Percentiles rank a stretch among this genome's conserved stretches.
Evolutionary conservation across 371 early-diverging fungal species (phyloP).

Genomic region (Dichotomocladium elegans): DNA sequence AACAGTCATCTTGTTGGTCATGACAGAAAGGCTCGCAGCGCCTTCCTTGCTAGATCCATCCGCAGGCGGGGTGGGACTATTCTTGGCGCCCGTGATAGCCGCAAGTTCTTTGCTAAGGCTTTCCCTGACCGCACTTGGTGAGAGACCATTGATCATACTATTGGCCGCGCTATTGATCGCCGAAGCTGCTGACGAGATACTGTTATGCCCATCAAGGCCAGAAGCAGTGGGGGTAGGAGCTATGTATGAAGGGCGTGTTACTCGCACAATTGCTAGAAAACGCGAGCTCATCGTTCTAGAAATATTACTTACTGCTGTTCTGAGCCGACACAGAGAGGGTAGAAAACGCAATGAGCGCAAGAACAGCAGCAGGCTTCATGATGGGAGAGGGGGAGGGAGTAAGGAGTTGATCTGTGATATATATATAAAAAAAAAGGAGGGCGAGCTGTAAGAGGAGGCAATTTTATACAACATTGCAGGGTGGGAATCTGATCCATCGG

Average conservation of each 20-base stretch:
- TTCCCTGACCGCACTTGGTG: neutral
- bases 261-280: no score
- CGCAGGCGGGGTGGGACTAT: no score
- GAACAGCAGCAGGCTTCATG: slow-evolving; percentile 3
- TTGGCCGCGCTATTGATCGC: neutral
- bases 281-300: neutral
- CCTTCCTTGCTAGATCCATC: neutral
- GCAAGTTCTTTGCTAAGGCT: slow-evolving; percentile 6
- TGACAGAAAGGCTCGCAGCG: no score
- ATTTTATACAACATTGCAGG: no score
- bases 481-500: no score
- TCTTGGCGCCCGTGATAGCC: neutral
- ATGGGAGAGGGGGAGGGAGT: neutral
- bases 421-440: no score
- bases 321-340: neutral
- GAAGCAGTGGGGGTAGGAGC: no score
- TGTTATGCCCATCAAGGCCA: no score
- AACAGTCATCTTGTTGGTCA: neutral
- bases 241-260: no score
- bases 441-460: no score
- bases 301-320: neutral
- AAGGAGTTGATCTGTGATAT: neutral
- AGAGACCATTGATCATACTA: neutral
- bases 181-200: no score
- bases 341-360: slow-evolving; percentile 1